Evolutionary conservation across 164 flowering plant genomes (phyloP).

Genomic region (Aristolochia contorta): DNA sequence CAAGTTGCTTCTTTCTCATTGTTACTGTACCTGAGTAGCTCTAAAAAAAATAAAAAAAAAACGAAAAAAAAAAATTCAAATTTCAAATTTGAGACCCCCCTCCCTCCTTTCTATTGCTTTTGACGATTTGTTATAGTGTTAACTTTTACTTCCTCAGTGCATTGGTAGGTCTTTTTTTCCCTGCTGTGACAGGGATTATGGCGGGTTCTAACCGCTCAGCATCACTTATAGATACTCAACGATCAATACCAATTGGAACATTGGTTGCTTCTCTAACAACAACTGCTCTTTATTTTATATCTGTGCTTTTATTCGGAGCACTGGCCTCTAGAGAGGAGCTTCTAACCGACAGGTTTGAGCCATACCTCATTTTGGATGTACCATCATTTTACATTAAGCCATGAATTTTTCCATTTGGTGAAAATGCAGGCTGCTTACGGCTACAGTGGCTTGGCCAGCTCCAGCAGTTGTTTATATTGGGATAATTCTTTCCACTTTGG

Average conservation of each 20-base stretch:
- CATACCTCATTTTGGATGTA: too few relatives aligned
- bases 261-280: slow-evolving; percentile 86
- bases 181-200: slow-evolving; percentile 99
- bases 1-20: too few relatives aligned
- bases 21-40: too few relatives aligned
- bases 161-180: slow-evolving; percentile 96
- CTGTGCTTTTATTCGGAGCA: slow-evolving; percentile 89
- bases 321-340: slow-evolving; percentile 83
- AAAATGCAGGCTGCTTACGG: slow-evolving; percentile 69
- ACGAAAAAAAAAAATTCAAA: too few relatives aligned
- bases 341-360: slow-evolving; percentile 73
- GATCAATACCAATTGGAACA: slow-evolving; percentile 94
- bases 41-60: too few relatives aligned
- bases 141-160: slow-evolving; percentile 43
- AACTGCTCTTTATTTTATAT: slow-evolving; percentile 55
- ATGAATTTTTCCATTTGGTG: not conserved
- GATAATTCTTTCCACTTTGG: slow-evolving; percentile 89
- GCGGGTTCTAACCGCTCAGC: slow-evolving; percentile 99
- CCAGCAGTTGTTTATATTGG: slow-evolving; percentile 78
- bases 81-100: not conserved
- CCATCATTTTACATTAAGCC: not conserved
- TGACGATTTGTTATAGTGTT: not conserved
- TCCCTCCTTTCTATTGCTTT: not conserved
- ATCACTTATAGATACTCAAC: slow-evolving; percentile 86
- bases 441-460: slow-evolving; percentile 92